phyloP scores from a whole-genome alignment of 345 rosid species.

The Firmiana major region DNA sequence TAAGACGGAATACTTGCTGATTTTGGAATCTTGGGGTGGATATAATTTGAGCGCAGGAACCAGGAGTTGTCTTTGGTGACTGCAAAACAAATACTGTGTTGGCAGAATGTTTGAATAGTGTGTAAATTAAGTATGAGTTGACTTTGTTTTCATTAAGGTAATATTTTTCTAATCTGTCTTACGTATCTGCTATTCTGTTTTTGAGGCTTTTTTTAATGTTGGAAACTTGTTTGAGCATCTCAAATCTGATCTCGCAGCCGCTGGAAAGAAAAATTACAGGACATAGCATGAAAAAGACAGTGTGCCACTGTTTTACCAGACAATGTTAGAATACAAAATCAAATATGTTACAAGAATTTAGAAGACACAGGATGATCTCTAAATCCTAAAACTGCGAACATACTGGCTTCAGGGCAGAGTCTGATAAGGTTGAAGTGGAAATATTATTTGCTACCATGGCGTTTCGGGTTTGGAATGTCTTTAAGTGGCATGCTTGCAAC shows the following conservation, averaged over 20 bases:
- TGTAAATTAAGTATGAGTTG: not conserved
- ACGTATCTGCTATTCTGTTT: not conserved
- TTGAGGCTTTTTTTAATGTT: not conserved
- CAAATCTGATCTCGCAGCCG: not conserved
- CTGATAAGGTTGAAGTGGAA: not conserved
- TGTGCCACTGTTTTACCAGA: not conserved
- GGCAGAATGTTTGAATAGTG: not conserved
- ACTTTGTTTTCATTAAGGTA: not conserved
- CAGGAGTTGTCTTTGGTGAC: not conserved
- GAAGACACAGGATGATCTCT: not conserved
- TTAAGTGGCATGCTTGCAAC: no score
- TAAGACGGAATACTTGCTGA: not conserved
- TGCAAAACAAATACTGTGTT: not conserved
- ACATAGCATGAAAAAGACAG: not conserved
- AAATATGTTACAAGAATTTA: not conserved
- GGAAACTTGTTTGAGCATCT: not conserved
- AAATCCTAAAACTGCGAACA: not conserved
- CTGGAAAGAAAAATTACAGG: not conserved
- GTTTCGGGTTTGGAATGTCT: not conserved
- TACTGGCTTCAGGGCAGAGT: not conserved
- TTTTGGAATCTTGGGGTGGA: not conserved
- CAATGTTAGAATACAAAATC: not conserved
- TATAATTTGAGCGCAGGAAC: not conserved
- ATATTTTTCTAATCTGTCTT: not conserved
- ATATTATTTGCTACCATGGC: not conserved